Evolutionary conservation across 1,139 yeast species (phyloP).

Genomic region (Kodamaea derodonti): DNA sequence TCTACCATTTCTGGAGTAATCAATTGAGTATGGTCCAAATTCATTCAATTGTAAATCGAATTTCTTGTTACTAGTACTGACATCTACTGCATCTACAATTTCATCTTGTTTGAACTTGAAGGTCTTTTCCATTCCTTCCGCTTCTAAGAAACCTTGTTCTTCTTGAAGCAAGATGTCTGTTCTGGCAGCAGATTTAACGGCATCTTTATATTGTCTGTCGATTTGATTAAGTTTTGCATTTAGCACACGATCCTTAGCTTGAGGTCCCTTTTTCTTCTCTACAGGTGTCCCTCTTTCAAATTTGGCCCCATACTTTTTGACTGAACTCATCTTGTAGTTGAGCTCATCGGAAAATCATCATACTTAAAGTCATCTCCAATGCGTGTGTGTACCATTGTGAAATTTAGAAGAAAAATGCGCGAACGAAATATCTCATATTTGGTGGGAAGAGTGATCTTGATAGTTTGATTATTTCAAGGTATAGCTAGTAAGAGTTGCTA

Average conservation of each 20-base stretch:
- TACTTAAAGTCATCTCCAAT: no score
- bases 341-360: no score
- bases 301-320: conserved; percentile 12
- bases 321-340: conserved; percentile 1
- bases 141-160: conserved; percentile 80
- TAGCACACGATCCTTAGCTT: conserved; percentile 63
- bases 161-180: conserved; percentile 86
- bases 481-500: no score
- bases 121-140: conserved; percentile 92
- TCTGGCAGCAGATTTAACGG: conserved; percentile 75
- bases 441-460: no score
- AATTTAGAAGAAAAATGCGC: no score
- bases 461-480: no score
- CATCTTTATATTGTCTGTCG: conserved; percentile 73
- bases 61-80: conserved; percentile 67
- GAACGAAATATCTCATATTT: no score
- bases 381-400: no score
- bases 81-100: conserved; percentile 74
- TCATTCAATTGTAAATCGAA: conserved; percentile 71
- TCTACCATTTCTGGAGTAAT: conserved; percentile 85
- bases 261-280: conserved; percentile 27
- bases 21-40: conserved; percentile 82
- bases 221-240: conserved; percentile 61
- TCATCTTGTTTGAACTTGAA: conserved; percentile 82
- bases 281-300: conserved; percentile 17